Percentiles rank a stretch among this genome's conserved stretches.
phyloP scores from a whole-genome alignment of 148 eudicot species.

The Camellia sinensis region DNA sequence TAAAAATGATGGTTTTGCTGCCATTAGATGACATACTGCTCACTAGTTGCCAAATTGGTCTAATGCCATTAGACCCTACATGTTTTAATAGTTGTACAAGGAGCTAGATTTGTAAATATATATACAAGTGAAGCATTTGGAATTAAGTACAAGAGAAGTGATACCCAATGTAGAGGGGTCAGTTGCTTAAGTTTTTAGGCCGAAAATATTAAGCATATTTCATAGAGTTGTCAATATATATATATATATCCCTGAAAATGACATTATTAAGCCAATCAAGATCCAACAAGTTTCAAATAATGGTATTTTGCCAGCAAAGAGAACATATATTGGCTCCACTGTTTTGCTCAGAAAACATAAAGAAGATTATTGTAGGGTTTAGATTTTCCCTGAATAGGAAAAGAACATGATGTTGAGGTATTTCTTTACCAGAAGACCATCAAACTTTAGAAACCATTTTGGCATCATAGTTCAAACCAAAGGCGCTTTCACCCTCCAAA shows the following conservation, averaged over 20 bases:
- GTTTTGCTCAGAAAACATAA: constrained; percentile 3
- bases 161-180: not conserved
- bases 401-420: not conserved
- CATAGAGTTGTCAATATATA: not conserved
- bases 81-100: not conserved
- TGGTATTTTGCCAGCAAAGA: not conserved
- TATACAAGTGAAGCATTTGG: not conserved
- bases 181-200: not conserved
- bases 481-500: constrained; percentile 2
- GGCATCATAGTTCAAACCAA: constrained; percentile 11
- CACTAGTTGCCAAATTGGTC: not conserved
- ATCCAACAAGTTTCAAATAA: not conserved
- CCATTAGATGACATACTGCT: not conserved
- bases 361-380: not conserved
- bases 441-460: constrained; percentile 13
- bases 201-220: not conserved
- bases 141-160: not conserved
- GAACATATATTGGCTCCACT: constrained; percentile 10
- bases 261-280: not conserved
- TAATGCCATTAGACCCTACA: not conserved
- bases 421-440: constrained; percentile 10
- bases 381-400: not conserved
- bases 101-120: not conserved
- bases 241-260: not conserved
- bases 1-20: not conserved